Conservation (phyloP, 805 yeast genomes). For the Yarrowia sp. region DNA sequence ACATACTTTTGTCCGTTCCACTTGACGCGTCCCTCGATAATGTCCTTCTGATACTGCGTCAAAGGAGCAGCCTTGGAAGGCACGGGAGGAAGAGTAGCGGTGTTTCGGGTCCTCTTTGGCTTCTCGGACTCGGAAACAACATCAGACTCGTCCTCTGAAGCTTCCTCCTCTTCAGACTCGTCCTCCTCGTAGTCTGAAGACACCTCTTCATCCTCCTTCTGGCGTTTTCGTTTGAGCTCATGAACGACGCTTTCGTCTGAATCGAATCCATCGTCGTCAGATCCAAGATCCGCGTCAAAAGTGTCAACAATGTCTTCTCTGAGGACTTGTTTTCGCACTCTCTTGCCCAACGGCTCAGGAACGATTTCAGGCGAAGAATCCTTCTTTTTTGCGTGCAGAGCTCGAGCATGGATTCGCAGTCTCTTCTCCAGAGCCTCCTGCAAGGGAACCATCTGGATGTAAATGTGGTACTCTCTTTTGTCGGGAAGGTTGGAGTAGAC, state of each 20-base stretch:
- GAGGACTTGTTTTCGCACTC: not conserved
- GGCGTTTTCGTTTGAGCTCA: not conserved
- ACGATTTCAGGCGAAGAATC: not conserved
- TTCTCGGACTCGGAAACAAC: no score
- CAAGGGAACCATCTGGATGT: constrained; percentile 59
- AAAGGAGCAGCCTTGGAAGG: constrained; percentile 1
- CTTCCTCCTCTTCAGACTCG: not conserved
- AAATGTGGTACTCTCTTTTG: constrained; percentile 83
- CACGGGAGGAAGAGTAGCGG: not conserved
- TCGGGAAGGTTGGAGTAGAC: constrained; percentile 74
- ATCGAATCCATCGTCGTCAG: not conserved
- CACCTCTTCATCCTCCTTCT: not conserved
- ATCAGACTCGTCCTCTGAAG: not conserved
- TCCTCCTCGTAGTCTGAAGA: not conserved
- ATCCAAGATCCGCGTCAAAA: constrained; percentile 3
- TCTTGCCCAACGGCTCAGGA: not conserved
- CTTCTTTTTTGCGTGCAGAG: not conserved
- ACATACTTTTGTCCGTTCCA: not conserved
- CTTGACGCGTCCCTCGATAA: not conserved
- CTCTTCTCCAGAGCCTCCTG: constrained; percentile 63
- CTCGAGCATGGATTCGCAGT: not conserved
- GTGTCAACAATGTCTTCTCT: constrained; percentile 11
- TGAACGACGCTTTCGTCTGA: not conserved
- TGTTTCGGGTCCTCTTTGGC: no score
- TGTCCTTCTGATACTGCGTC: not conserved